Evolutionary conservation across 768 basidiomycete genomes (phyloP), one percentile per base, ranked within the genome.

Genomic region (Clitopilus passeckerianus): DNA sequence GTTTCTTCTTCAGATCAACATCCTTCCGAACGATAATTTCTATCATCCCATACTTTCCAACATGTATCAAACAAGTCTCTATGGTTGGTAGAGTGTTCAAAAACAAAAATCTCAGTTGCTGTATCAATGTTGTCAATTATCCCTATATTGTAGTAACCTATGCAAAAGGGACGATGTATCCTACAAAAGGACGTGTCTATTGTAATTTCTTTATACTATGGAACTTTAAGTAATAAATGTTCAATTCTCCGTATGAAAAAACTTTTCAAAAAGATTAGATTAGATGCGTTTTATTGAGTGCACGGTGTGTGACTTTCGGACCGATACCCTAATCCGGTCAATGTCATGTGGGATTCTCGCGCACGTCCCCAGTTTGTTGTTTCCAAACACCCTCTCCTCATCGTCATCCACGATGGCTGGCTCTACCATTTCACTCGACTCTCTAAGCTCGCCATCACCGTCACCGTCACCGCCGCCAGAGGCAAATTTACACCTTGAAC

Each of bases 401-500:
- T 62, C 65, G 67, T 63, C 57, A 56, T 59, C 70, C 62, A 65
- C 72, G 71, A 81, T 81, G 83, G 74, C 82, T 67, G 78, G 78
- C 75, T 84, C 87, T 37, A 77, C 83, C 62, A 77, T 81, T 46
- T 89, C 89, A 22, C 79, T 86, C 60, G 89, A 80, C 59, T 80
- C 86, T 15, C 77, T 86, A 61, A 84, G 84, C 64, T 87, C 86
- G 1, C 87, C 87, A 0, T 88, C 88, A 2, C 87, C 86, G 0
- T 84, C 89, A 0, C 77, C 73, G 10, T 70, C 75, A 8, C 72
- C 65, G 56, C 74, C 62, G 23, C 72, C 71, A 63, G 67, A 63
- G 53, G 41, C 64, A 8, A 62, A 58, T 33, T 62, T 65, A 27
- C 65, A 63, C 43, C 33, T 60, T 41, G 68, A 69, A 54, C 64